phyloP scores from a whole-genome alignment of 2,329 filamentous ascomycete species.

The Fulvia fulva region DNA sequence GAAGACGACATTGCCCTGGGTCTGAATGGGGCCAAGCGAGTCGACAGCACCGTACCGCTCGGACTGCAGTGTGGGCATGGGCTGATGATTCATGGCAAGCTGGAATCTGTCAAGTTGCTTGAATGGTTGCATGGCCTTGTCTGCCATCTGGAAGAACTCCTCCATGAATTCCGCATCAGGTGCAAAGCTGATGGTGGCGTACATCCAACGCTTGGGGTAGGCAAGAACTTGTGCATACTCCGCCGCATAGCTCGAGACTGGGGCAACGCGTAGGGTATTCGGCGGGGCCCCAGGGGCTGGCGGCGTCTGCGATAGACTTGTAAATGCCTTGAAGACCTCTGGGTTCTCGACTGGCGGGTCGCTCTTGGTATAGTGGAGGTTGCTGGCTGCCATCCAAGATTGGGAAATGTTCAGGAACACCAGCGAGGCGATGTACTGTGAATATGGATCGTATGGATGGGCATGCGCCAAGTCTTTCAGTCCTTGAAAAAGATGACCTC shows the following conservation, averaged over 20 bases:
- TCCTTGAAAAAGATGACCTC: constrained; percentile 7
- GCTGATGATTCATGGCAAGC: constrained; percentile 21
- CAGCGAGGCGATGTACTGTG: constrained; percentile 21
- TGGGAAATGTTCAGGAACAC: constrained; percentile 16
- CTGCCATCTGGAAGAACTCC: constrained; percentile 20
- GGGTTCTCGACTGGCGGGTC: constrained; percentile 15
- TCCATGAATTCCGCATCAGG: constrained; percentile 21
- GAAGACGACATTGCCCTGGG: constrained; percentile 17
- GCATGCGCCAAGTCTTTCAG: constrained; percentile 13
- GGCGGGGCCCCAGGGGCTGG: constrained; percentile 17
- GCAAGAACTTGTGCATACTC: constrained; percentile 17
- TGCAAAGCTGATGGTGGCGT: constrained; percentile 20
- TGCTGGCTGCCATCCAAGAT: constrained; percentile 25
- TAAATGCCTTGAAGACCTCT: constrained; percentile 18
- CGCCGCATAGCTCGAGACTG: constrained; percentile 16
- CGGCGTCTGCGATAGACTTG: constrained; percentile 11
- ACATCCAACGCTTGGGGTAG: constrained; percentile 21
- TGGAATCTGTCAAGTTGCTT: constrained; percentile 15
- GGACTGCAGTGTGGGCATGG: constrained; percentile 18
- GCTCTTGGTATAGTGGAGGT: constrained; percentile 26
- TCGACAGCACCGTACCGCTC: constrained; percentile 13
- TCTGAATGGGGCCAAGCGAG: constrained; percentile 19
- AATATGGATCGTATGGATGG: constrained; percentile 21
- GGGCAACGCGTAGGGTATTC: constrained; percentile 22
- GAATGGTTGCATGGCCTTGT: constrained; percentile 13